Evolutionary conservation across 2,329 filamentous ascomycete genomes (phyloP), one percentile per base, ranked within the genome.

Genomic region (Colletotrichum plurivorum): DNA sequence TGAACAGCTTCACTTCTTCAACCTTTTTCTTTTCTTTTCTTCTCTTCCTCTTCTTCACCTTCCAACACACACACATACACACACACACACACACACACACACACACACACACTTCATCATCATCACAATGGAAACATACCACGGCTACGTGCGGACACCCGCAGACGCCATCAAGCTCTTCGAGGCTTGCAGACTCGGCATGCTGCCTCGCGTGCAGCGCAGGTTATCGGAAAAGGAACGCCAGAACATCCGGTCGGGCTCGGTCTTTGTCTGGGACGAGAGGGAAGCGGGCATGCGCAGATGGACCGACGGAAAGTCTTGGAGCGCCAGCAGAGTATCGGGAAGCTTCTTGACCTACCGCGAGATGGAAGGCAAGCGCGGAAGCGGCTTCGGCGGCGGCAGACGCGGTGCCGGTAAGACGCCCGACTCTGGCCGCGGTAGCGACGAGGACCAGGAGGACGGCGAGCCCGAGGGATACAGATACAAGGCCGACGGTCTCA

Each of bases 211-310:
- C 73, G 96, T 99, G 6, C 96, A 98, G 84, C 89, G 96, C 74
- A 89, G 96, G 75, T 84, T 98, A 69, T 98, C 96, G 3, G 96
- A 99, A 81, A 98, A 98, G 83, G 96, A 99, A 83, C 90, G 96
- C 71, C 95, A 98, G 78, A 94, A 94, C 4, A 99, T 99, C 79
- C 92, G 94, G 77, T 97, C 95, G 1, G 96, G 96, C 51, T 99
- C 96, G 0, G 95, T 99, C 4, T 99, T 98, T 76, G 96, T 99
- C n/a, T 99, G 96, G 96, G 96, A 99, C 80, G 96, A 99, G 85
- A 88, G 95, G 75, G 96, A 99, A 84, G 96, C 96, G 12, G 96
- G 96, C 73, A 99, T 99, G 96, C 89, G 96, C 76, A 88, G 96
- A 80, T 99, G 96, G 96, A 99, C 96, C 0, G 96, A 99, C 76